phyloP scores from a whole-genome alignment of 805 yeast genomes.

The Ogataea pini region DNA sequence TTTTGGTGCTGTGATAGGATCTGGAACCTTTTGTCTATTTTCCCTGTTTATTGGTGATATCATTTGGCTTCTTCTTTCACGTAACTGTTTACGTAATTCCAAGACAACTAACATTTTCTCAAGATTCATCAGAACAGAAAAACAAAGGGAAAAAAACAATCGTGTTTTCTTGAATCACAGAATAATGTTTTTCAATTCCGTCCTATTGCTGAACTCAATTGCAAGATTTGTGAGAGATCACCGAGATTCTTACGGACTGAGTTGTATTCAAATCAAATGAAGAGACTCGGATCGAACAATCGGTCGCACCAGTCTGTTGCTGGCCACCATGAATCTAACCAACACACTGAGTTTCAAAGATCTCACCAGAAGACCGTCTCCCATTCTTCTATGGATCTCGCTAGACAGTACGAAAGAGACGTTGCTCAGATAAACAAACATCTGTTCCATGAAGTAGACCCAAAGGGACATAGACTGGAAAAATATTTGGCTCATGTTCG shows the following conservation, averaged over 20 bases:
- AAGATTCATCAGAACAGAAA: neutral
- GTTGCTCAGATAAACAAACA: conserved; percentile 47
- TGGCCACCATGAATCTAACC: neutral
- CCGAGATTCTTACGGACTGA: neutral
- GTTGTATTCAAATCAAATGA: neutral
- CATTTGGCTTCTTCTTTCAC: too few species aligned
- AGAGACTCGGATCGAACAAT: conserved; percentile 1
- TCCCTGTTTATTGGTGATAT: too few species aligned
- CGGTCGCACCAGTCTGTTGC: neutral
- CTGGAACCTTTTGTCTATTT: too few species aligned
- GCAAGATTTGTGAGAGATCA: neutral
- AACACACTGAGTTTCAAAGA: conserved; percentile 4
- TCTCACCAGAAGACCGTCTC: conserved; percentile 20
- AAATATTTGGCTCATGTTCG: conserved; percentile 76
- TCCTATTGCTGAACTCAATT: neutral
- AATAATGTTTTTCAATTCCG: neutral
- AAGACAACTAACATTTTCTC: too few species aligned
- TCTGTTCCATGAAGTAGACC: conserved; percentile 50
- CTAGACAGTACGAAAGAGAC: conserved; percentile 60
- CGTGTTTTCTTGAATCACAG: neutral
- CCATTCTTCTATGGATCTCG: conserved; percentile 40
- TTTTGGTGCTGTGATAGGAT: too few species aligned
- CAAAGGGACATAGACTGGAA: conserved; percentile 46
- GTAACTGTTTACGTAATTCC: too few species aligned
- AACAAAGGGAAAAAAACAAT: conserved; percentile 5